These are phyloP conservation scores for Lachancea quebecensis DNA, from an alignment of 805 yeast genomes.

Conservation along the genomic window DNA sequence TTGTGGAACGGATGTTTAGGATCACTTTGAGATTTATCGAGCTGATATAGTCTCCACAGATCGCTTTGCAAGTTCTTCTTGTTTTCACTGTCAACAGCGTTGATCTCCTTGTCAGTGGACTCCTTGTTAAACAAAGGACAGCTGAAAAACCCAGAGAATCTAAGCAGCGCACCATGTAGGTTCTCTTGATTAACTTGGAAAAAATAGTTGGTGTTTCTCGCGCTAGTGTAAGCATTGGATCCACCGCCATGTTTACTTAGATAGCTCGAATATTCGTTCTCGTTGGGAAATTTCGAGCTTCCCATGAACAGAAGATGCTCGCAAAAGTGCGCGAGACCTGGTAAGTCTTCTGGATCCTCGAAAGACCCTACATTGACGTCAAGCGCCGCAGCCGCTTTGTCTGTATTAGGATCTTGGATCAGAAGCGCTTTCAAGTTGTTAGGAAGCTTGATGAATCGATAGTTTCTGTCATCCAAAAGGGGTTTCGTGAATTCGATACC, in stretches of 20 bases:
- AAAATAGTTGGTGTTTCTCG: conserved; percentile 83
- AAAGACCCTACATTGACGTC: conserved; percentile 76
- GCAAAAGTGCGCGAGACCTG: conserved; percentile 77
- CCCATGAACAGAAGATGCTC: conserved; percentile 77
- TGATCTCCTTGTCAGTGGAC: conserved; percentile 86
- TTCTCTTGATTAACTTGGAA: conserved; percentile 75
- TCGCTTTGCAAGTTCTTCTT: conserved; percentile 90
- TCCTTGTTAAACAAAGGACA: conserved; percentile 65
- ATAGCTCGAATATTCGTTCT: conserved; percentile 69
- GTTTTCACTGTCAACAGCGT: conserved; percentile 94
- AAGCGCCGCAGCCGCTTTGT: conserved; percentile 70
- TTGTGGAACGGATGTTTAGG: conserved; percentile 76
- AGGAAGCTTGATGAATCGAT: conserved; percentile 53
- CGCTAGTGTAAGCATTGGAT: conserved; percentile 87
- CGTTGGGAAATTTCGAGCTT: conserved; percentile 67
- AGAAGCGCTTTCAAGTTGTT: conserved; percentile 56
- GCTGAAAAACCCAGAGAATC: conserved; percentile 90
- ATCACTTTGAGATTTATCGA: conserved; percentile 69
- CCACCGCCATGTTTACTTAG: conserved; percentile 80
- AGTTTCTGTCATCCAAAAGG: conserved; percentile 64
- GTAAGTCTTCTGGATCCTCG: conserved; percentile 54
- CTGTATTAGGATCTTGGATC: conserved; percentile 63
- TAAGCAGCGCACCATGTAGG: conserved; percentile 80
- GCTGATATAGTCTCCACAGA: conserved; percentile 79
- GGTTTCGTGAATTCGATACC: conserved; percentile 33